These are phyloP conservation scores for Escovopsis sp. DNA, from an alignment of 2,329 filamentous ascomycete species.

Conservation along the genomic window DNA sequence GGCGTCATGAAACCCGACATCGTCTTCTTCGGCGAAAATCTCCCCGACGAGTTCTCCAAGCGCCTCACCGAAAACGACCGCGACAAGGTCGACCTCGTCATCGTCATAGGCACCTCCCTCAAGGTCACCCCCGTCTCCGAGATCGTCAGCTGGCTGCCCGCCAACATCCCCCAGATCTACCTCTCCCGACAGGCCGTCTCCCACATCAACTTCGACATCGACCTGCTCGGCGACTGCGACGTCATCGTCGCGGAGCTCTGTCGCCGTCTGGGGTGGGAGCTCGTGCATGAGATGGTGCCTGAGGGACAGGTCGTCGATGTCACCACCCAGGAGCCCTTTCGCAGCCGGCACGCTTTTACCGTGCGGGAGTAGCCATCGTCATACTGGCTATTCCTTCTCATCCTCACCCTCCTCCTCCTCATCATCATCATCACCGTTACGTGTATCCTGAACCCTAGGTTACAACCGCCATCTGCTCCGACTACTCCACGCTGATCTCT, in stretches of 20 bases:
- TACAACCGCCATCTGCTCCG: too few species aligned
- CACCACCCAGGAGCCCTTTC: constrained; percentile 18
- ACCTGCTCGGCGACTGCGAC: constrained; percentile 90
- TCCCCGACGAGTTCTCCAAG: constrained; percentile 69
- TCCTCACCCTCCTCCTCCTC: too few species aligned
- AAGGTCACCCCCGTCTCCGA: constrained; percentile 94
- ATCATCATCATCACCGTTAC: too few species aligned
- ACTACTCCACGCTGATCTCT: background rate
- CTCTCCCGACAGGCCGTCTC: constrained; percentile 70
- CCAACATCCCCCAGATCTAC: constrained; percentile 78
- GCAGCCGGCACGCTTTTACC: constrained; percentile 23
- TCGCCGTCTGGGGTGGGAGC: constrained; percentile 62
- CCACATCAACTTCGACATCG: constrained; percentile 92
- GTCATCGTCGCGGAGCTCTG: constrained; percentile 78
- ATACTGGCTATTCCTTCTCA: too few species aligned
- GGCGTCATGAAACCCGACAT: constrained; percentile 96
- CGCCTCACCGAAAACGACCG: constrained; percentile 72
- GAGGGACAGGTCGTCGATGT: constrained; percentile 46
- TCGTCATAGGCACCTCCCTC: constrained; percentile 90
- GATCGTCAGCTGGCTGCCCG: constrained; percentile 65
- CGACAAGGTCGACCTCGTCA: constrained; percentile 68
- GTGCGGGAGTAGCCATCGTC: constrained; percentile 3
- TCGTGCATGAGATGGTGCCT: constrained; percentile 75
- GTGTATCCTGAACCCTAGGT: too few species aligned
- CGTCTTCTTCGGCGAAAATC: constrained; percentile 87